Base-by-base conservation (phyloP, 1,284 basidiomycete genomes). In the Mycosarcoma maydis region DNA sequence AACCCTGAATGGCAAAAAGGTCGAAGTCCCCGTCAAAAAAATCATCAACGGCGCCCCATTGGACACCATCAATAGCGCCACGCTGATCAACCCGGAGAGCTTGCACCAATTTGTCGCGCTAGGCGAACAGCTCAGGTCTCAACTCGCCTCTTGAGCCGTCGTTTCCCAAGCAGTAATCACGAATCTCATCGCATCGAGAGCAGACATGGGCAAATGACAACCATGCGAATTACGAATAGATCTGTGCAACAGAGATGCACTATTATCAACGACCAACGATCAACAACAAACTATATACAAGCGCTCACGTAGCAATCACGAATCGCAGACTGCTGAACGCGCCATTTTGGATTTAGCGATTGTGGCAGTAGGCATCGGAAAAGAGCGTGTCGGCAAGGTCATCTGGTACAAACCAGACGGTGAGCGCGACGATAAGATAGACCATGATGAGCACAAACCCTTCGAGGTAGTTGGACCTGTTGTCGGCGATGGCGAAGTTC, bases 21-120 rank as follows among this genome's bases (percentile, higher is more conserved):
- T 93, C 45, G 92, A 94, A 82, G 89, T 92, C 11, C 86, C 90
- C 9, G 88, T 90, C 27, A 91, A 90, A 82, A 92, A 91, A 86
- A 44, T 92, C 72, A 88, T 92, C 84, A 92, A 92, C 80, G 90
- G 91, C n/a, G 87, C 90, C 1, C 84, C 87, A 11, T 75, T 90
- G 42, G 85, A 86, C 29, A 87, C 84, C 58, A 88, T 92, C 64
- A 92, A 93, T 81, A 87, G 86, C 16, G 86, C 90, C 13, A 92
- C 91, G 8, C 82, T 92, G 66, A 85, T 87, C 33, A 93, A 92
- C 81, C 89, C 91, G 8, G 87, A 87, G 54, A 91, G 89, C 75
- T 85, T 92, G 36, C 83, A 82, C 8, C 87, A 87, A 72, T 92
- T 90, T 81, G 86, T 84, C 34, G 81, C 82, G 16, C 82, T 90